phyloP scores from a whole-genome alignment of 805 yeast species.

The Brettanomyces sp. region DNA sequence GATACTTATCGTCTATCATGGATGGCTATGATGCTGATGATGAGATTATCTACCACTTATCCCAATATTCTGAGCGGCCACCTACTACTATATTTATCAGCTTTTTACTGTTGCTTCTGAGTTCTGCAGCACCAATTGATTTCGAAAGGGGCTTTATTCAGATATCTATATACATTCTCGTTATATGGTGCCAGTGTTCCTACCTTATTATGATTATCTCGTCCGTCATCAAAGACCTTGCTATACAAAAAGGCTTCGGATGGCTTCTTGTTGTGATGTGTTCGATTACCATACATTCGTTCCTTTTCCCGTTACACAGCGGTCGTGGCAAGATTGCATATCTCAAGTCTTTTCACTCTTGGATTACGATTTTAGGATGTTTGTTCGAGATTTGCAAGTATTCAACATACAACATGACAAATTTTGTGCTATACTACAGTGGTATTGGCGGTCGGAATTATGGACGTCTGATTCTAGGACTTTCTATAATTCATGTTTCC shows the following conservation, averaged over 20 bases:
- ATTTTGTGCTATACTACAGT: conserved; percentile 8
- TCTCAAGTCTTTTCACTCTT: conserved; percentile 9
- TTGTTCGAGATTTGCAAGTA: conserved; percentile 15
- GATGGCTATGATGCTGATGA: not conserved
- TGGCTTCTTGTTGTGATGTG: conserved; percentile 1
- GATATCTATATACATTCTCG: not conserved
- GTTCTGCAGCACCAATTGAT: not conserved
- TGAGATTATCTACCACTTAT: not conserved
- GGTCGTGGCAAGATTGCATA: not conserved
- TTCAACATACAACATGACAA: conserved; percentile 12
- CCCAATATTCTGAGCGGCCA: not conserved
- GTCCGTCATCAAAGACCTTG: not conserved
- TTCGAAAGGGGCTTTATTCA: not conserved
- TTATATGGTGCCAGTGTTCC: conserved; percentile 1
- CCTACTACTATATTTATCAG: conserved; percentile 2
- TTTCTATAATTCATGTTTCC: conserved; percentile 8
- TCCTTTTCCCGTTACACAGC: not conserved
- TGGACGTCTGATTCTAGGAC: not conserved
- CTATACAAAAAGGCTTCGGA: not conserved
- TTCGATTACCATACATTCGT: conserved; percentile 1
- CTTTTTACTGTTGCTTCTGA: not conserved
- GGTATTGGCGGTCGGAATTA: not conserved
- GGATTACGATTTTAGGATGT: conserved; percentile 15
- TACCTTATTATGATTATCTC: not conserved
- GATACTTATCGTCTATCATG: not conserved